These are phyloP conservation scores for Penicillium polonicum DNA, from an alignment of 2,329 filamentous ascomycete species.

Conservation along the genomic window DNA sequence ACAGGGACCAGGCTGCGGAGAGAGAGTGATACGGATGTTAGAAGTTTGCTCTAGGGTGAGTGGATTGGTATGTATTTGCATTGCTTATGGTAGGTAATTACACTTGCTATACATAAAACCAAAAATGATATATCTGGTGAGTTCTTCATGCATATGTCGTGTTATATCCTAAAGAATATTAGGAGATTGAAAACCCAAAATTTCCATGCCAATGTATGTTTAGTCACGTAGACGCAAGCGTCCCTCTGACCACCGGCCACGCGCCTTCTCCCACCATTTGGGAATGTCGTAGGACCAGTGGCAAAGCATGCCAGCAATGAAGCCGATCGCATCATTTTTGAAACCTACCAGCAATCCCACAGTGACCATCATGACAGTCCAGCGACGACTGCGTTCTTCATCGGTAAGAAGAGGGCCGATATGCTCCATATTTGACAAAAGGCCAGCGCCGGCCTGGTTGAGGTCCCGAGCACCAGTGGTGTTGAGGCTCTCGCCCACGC, in stretches of 20 bases:
- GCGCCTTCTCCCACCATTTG: conserved; percentile 23
- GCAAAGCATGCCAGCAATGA: conserved; percentile 76
- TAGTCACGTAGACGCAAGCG: conserved; percentile 27
- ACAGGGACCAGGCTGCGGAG: conserved; percentile 18
- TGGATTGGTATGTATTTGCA: not conserved
- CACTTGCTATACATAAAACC: not conserved
- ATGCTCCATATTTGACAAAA: conserved; percentile 39
- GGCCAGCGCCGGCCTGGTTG: conserved; percentile 35
- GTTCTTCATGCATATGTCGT: not conserved
- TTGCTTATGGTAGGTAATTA: not conserved
- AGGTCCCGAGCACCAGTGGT: conserved; percentile 65
- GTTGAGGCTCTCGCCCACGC: conserved; percentile 80
- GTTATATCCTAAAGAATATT: not conserved
- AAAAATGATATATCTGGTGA: not conserved
- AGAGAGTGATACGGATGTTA: conserved; percentile 19
- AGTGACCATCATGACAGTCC: conserved; percentile 88
- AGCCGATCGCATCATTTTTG: conserved; percentile 85
- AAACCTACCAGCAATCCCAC: conserved; percentile 79
- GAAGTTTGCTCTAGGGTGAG: conserved; percentile 7
- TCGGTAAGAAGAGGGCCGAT: conserved; percentile 53
- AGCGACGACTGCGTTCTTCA: conserved; percentile 69
- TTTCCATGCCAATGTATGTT: not conserved
- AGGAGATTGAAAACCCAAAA: not conserved
- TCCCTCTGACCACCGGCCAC: conserved; percentile 31
- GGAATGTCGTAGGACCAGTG: conserved; percentile 63